Evolutionary conservation across 176 grass and related monocot genomes (phyloP), one percentile per base, ranked within the genome.

Genomic region (Oryza longistaminata): DNA sequence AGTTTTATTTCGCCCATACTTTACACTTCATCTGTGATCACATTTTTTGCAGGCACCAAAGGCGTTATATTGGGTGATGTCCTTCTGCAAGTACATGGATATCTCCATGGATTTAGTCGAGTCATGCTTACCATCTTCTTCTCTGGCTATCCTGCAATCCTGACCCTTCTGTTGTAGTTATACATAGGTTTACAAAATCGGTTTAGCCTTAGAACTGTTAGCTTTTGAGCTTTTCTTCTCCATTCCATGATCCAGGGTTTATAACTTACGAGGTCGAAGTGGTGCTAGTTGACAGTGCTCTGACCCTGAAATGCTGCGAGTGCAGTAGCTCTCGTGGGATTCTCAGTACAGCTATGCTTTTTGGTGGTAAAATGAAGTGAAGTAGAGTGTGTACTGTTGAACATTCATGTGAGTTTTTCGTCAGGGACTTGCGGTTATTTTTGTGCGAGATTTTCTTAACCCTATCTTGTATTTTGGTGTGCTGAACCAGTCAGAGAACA

Each of bases 1-100:
- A 55, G 48, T 55, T 55, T 55, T 55, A 55, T 70, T 14, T 19
- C 6, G 31, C 39, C 7, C 9, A 5, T 25, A 34, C 16, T 46
- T 50, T 37, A 53, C 35, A 6, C 35, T 37, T 66, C 8, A 37
- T 34, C 11, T 78, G 27, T 12, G 10, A 24, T 17, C 22, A 27
- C 26, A 66, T 50, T 40, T 58, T 62, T 73, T 75, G 74, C 84
- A 96, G 94, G 87, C 87, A 31, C 66, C 77, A 43, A 96, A 91
- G 81, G 81, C 81, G 65, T 81, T 88, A 46, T 96, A 89, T 85
- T 93, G 94, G 94, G 40, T 89, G 34, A 86, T 84, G 84, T 96
- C 75, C 73, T 93, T 96, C 40, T 91, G 91, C 74, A 93, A 93
- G 84, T 90, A 86, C 52, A 89, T 93, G 86, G 73, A 83, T 31